Evolutionary conservation across 257 asterid species (phyloP).

Genomic region (Solanum ossicruentum): DNA sequence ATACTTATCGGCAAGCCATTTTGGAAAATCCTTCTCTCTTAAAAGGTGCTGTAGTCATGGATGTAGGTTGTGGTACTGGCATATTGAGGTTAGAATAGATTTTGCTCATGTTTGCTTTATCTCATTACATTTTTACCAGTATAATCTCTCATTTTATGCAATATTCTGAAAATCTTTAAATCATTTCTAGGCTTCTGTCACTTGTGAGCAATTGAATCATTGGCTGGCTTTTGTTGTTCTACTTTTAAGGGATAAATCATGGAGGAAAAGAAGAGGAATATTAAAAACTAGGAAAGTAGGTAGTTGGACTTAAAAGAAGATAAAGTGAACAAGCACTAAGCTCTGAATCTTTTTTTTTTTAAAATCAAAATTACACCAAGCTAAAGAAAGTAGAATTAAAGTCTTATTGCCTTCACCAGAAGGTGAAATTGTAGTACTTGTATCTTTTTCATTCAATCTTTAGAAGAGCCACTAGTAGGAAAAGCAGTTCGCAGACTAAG

Average conservation of each 20-base stretch:
- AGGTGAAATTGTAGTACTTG: background rate
- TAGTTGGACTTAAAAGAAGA: background rate
- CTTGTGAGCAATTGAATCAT: background rate
- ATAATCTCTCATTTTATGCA: background rate
- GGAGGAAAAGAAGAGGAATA: background rate
- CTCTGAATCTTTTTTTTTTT: background rate
- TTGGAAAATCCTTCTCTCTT: conserved; percentile 78
- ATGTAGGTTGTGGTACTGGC: conserved; percentile 98
- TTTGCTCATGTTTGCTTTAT: background rate
- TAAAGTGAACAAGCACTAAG: background rate
- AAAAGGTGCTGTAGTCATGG: conserved; percentile 70
- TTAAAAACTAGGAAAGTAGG: background rate
- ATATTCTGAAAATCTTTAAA: background rate
- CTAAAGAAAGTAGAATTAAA: background rate
- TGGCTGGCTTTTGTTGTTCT: background rate
- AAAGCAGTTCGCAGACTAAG: background rate
- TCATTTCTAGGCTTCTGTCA: background rate
- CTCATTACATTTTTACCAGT: background rate
- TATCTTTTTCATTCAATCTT: background rate
- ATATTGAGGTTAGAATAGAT: conserved; percentile 56
- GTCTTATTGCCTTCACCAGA: background rate
- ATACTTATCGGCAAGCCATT: conserved; percentile 75
- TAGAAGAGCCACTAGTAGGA: background rate
- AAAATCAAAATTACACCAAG: background rate
- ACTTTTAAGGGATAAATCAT: background rate